These are phyloP conservation scores for Vitellaria paradoxa DNA, from an alignment of 179 eudicot genomes.

Conservation along the genomic window DNA sequence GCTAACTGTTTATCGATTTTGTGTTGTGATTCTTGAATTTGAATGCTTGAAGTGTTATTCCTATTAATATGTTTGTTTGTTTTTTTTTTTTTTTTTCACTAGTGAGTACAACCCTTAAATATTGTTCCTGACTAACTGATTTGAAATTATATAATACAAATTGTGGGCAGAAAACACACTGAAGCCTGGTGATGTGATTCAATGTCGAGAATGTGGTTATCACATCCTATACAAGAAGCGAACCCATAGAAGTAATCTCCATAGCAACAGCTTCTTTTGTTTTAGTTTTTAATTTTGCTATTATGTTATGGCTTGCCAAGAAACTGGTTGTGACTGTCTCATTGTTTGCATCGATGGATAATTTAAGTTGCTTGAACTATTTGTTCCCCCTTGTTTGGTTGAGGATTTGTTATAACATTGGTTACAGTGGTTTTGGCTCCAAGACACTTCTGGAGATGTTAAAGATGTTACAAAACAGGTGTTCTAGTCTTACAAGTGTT, in stretches of 20 bases:
- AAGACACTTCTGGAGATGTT: neutral
- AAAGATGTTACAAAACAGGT: neutral
- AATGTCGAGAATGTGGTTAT: slow-evolving; percentile 89
- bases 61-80: neutral
- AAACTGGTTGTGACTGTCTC: neutral
- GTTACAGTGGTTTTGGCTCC: neutral
- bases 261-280: neutral
- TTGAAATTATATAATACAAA: slow-evolving; percentile 26
- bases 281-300: neutral
- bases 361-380: neutral
- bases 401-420: no score
- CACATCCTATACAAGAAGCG: slow-evolving; percentile 89
- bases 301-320: neutral
- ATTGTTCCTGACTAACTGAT: neutral
- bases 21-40: no score
- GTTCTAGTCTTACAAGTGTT: no score
- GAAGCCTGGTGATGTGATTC: slow-evolving; percentile 82
- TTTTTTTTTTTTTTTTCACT: neutral
- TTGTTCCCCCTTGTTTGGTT: neutral
- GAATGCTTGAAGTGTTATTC: no score
- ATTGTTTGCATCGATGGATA: neutral
- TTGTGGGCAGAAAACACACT: slow-evolving; percentile 70
- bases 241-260: slow-evolving; percentile 67
- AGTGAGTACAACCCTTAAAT: neutral
- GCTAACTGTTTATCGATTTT: no score